Evolutionary conservation across 345 rosid genomes (phyloP), one percentile per base, ranked within the genome.

Genomic region (Citrus maxima): DNA sequence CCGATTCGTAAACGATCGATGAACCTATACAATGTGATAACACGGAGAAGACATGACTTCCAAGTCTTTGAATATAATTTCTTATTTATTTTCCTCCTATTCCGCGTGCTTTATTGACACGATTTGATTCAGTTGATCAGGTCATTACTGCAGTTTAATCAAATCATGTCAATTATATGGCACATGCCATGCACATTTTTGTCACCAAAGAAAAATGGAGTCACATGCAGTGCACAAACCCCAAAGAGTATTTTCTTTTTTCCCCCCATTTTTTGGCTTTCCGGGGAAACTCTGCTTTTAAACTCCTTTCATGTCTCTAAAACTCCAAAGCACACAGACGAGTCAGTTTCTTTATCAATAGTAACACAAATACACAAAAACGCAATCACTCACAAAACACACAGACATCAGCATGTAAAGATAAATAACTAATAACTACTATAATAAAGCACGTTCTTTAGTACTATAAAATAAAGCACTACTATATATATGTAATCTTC

Each of bases 401-500:
- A 13, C n/a, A 70, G 18, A 37, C 32, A 32, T 58, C 12, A 13
- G 24, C 60, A 65, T 42, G 60, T 30, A 34, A 24, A 74, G 62
- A 49, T 34, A 7, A 58, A 54, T 1, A 46, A 46, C 51, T 46
- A 46, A 46, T 46, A 46, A 46, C 51, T 46, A 46, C 51, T 46
- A 46, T 46, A 46, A 12, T 46, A 46, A 46, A 46, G 51, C 51
- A 13, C 51, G 13, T 54, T 54, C 22, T 5, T 54, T 18, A 54
- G 22, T 18, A 18, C 58, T 18, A 40, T 40, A 70, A 71, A 32
- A 55, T 30, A 65, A 79, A 49, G 34, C 75, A 76, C 77, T 69
- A 38, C 61, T 5, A 54, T 4, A 54, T 73, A 80, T 70, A 80
- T 70, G 51, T 12, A 85, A 87, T 85, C 82, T 82, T 81, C 87